phyloP scores from a whole-genome alignment of 2,329 filamentous ascomycete species.

The Epichloe gansuensis region DNA sequence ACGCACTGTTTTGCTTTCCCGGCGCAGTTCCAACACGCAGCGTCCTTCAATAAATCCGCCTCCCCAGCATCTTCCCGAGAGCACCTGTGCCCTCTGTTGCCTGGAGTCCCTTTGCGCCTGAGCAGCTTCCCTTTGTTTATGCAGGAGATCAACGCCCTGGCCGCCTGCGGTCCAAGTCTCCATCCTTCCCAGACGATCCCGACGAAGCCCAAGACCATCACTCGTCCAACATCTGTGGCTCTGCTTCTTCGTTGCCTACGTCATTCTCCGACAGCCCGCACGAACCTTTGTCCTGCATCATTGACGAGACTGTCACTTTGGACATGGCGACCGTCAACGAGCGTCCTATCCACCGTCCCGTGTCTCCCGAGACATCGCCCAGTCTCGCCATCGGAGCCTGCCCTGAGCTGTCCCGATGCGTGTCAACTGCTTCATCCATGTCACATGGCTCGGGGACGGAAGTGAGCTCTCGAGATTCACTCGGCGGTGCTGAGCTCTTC shows the following conservation, averaged over 20 bases:
- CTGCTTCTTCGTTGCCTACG: background rate
- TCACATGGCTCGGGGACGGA: conserved; percentile 44
- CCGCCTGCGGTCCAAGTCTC: conserved; percentile 4
- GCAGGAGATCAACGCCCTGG: conserved; percentile 1
- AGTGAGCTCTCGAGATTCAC: conserved; percentile 37
- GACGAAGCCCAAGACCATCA: background rate
- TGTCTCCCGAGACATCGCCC: conserved; percentile 49
- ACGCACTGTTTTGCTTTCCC: conserved; percentile 4
- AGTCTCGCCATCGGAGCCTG: conserved; percentile 49
- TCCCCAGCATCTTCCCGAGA: background rate
- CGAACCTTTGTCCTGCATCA: background rate
- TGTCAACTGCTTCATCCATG: conserved; percentile 50
- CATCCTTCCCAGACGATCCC: background rate
- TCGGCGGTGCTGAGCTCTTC: conserved; percentile 42
- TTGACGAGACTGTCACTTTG: background rate
- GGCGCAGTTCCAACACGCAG: conserved; percentile 2
- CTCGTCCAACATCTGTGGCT: background rate
- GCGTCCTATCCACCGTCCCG: conserved; percentile 17
- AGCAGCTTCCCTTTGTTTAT: conserved; percentile 6
- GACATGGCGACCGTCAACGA: conserved; percentile 24
- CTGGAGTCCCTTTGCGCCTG: conserved; percentile 4
- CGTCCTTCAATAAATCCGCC: background rate
- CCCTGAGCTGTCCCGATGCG: conserved; percentile 47
- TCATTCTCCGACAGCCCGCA: background rate
- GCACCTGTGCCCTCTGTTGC: background rate